Evolutionary conservation across 164 flowering plant species (phyloP).

Genomic region (Cinnamomum micranthum): DNA sequence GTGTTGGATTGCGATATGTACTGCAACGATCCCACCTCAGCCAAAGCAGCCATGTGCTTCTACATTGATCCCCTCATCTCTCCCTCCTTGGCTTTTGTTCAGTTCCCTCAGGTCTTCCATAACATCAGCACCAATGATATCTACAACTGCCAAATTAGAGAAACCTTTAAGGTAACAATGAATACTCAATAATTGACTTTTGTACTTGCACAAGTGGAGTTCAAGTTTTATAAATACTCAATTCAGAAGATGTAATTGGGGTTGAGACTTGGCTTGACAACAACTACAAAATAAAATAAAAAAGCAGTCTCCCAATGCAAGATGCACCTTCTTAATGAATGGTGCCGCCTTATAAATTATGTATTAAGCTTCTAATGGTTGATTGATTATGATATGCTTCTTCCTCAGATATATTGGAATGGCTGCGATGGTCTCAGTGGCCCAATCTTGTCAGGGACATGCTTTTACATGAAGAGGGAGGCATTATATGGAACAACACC

Average conservation of each 20-base stretch:
- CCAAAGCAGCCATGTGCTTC: constrained; percentile 38
- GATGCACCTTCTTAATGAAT: too few relatives aligned
- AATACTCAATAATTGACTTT: too few relatives aligned
- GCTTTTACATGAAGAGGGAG: constrained; percentile 29
- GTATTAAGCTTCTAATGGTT: background rate
- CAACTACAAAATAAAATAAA: too few relatives aligned
- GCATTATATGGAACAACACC: constrained; percentile 22
- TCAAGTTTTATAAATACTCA: too few relatives aligned
- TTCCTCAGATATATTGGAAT: constrained; percentile 19
- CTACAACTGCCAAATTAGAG: constrained; percentile 17
- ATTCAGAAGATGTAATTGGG: too few relatives aligned
- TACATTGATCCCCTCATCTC: constrained; percentile 28
- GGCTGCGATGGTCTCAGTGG: constrained; percentile 32
- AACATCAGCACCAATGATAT: constrained; percentile 29
- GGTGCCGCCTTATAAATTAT: too few relatives aligned
- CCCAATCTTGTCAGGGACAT: constrained; percentile 25
- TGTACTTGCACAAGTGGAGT: too few relatives aligned
- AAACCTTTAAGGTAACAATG: constrained; percentile 15
- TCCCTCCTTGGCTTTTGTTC: constrained; percentile 23
- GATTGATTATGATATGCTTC: background rate
- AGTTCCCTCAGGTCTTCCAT: constrained; percentile 34
- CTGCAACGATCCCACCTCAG: constrained; percentile 32
- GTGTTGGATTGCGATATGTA: constrained; percentile 38
- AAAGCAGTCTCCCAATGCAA: too few relatives aligned
- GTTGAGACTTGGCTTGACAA: too few relatives aligned